phyloP scores from a whole-genome alignment of 495 filamentous ascomycete genomes.

The Halenospora varia region DNA sequence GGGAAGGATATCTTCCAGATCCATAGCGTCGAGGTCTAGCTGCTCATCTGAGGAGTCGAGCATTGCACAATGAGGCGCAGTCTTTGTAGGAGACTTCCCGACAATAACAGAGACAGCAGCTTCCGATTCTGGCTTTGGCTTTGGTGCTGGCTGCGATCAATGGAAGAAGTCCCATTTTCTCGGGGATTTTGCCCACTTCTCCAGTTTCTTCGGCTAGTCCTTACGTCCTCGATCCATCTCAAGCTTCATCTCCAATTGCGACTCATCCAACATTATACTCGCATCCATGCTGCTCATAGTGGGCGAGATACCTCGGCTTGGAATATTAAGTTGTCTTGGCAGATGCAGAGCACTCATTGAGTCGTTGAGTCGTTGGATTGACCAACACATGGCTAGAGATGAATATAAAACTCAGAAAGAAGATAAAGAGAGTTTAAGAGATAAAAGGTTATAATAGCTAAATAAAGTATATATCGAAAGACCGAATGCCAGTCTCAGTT shows the following conservation, averaged over 20 bases:
- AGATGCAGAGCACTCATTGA: constrained; percentile 10
- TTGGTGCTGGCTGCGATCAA: constrained; percentile 51
- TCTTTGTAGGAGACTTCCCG: constrained; percentile 30
- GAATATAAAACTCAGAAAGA: constrained; percentile 31
- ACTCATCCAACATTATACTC: constrained; percentile 50
- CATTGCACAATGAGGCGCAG: constrained; percentile 75
- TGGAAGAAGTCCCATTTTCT: constrained; percentile 84
- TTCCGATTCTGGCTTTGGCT: constrained; percentile 32
- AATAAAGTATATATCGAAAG: constrained; percentile 1
- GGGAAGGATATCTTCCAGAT: constrained; percentile 65
- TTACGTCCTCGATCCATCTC: constrained; percentile 21
- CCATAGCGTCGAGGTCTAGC: constrained; percentile 52
- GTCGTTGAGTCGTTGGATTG: constrained; percentile 43
- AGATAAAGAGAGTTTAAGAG: too few species aligned
- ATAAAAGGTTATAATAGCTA: constrained; percentile 3
- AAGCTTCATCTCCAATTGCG: constrained; percentile 19
- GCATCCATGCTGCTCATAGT: constrained; percentile 46
- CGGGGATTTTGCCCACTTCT: constrained; percentile 55
- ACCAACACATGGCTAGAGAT: constrained; percentile 48
- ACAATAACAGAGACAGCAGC: constrained; percentile 39
- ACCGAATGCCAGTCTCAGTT: constrained; percentile 2
- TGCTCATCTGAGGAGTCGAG: constrained; percentile 66
- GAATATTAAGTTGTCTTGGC: constrained; percentile 16
- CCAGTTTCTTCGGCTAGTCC: constrained; percentile 49
- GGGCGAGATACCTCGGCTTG: constrained; percentile 24